Evolutionary conservation across 768 basidiomycete species (phyloP).

Genomic region (Pisolithus orientalis): DNA sequence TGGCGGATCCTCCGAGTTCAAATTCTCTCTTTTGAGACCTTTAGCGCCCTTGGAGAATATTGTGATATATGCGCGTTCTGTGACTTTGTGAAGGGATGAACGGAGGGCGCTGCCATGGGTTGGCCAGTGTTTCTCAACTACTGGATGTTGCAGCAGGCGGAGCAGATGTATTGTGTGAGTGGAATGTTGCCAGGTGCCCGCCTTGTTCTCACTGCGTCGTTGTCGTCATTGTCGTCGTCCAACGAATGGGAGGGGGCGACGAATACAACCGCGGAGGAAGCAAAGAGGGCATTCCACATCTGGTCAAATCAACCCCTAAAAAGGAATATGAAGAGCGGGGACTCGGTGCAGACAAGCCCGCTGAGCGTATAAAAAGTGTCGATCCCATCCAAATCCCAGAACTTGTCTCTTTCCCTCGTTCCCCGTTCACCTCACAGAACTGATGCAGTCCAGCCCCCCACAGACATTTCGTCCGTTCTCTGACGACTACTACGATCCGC

Average conservation of each 20-base stretch:
- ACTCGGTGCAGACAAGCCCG: constrained; percentile 15
- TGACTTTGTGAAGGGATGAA: neutral
- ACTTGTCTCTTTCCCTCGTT: constrained; percentile 23
- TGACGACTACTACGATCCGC: constrained; percentile 37
- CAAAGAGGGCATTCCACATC: constrained; percentile 26
- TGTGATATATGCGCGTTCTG: neutral
- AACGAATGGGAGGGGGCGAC: constrained; percentile 2
- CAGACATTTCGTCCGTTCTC: constrained; percentile 29
- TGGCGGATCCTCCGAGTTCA: no score
- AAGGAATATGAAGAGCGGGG: constrained; percentile 19
- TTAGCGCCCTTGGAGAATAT: no score
- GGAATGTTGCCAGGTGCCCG: no score
- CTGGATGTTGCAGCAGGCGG: no score
- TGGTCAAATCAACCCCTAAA: constrained; percentile 25
- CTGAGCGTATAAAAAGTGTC: constrained; percentile 29
- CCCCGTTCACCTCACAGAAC: constrained; percentile 29
- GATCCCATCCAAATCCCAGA: neutral
- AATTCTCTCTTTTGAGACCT: no score
- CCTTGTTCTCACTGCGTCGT: neutral
- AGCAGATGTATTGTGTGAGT: no score
- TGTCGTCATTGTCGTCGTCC: neutral
- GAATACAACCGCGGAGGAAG: constrained; percentile 7
- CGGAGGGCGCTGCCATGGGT: neutral
- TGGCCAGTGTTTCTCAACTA: neutral
- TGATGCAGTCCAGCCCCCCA: constrained; percentile 21